Percentiles rank a stretch among this genome's conserved stretches.
phyloP scores from a whole-genome alignment of 2,329 filamentous ascomycete species.

The Talaromyces sp. region DNA sequence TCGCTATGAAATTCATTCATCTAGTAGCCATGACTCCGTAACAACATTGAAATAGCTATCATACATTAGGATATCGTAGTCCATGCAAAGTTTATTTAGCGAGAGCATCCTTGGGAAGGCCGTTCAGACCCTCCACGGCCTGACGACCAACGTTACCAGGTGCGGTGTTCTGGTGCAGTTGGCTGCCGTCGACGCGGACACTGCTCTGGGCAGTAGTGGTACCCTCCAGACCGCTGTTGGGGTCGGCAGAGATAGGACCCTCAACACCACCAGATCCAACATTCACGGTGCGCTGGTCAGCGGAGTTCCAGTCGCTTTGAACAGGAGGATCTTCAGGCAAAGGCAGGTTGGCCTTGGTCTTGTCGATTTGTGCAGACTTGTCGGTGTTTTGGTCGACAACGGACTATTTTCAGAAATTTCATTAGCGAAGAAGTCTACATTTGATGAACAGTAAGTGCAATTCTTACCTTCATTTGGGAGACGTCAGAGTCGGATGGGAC shows the following conservation, averaged over 20 bases:
- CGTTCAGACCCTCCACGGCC: slow-evolving; percentile 59
- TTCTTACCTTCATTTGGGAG: slow-evolving; percentile 50
- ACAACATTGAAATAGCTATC: slow-evolving; percentile 16
- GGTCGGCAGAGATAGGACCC: slow-evolving; percentile 55
- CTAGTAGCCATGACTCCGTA: slow-evolving; percentile 17
- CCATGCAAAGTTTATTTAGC: slow-evolving; percentile 43
- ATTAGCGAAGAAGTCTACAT: not conserved
- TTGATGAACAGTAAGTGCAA: too few species aligned
- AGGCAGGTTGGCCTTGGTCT: slow-evolving; percentile 72
- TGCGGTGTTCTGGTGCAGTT: slow-evolving; percentile 57
- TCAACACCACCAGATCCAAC: slow-evolving; percentile 65
- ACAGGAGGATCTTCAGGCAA: slow-evolving; percentile 75
- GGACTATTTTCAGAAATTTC: slow-evolving; percentile 28
- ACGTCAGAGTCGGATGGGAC: slow-evolving; percentile 49
- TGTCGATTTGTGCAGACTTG: slow-evolving; percentile 68
- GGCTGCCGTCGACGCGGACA: slow-evolving; percentile 51
- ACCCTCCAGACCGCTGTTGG: slow-evolving; percentile 57
- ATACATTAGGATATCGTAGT: slow-evolving; percentile 19
- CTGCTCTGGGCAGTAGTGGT: slow-evolving; percentile 62
- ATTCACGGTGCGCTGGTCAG: slow-evolving; percentile 69
- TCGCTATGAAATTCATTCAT: slow-evolving; percentile 10
- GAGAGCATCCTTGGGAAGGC: slow-evolving; percentile 63
- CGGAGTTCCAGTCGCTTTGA: slow-evolving; percentile 78
- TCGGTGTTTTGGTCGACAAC: slow-evolving; percentile 44
- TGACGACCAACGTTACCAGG: slow-evolving; percentile 62